Conservation (phyloP, 495 filamentous ascomycete genomes). For the Bacidia gigantensis region DNA sequence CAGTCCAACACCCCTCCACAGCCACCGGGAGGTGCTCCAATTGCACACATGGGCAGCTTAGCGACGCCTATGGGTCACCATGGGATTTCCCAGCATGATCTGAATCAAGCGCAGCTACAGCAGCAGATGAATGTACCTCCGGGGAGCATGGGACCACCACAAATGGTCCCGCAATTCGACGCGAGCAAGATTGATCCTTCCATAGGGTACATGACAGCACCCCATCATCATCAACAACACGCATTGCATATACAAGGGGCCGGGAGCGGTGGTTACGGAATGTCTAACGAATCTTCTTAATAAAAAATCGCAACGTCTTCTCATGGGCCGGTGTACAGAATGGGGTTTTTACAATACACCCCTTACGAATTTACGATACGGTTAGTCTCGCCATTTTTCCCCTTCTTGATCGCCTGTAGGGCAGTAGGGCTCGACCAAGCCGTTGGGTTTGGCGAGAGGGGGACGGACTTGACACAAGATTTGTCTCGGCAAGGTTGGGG, state of each 20-base stretch:
- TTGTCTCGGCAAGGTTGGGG: neutral
- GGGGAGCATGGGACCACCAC: constrained; percentile 10
- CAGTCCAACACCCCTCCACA: constrained; percentile 4
- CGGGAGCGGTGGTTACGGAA: neutral
- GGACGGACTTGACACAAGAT: neutral
- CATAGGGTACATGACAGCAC: constrained; percentile 6
- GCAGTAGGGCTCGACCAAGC: neutral
- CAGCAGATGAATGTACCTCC: constrained; percentile 5
- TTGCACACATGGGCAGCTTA: constrained; percentile 19
- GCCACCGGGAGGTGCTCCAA: constrained; percentile 11
- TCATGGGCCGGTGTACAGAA: neutral
- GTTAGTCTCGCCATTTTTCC: neutral
- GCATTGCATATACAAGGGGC: constrained; percentile 3
- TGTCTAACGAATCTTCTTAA: constrained; percentile 5
- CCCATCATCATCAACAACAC: constrained; percentile 2
- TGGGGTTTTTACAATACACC: neutral
- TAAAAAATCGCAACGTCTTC: neutral
- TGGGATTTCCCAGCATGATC: constrained; percentile 4
- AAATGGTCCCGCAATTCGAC: constrained; percentile 9
- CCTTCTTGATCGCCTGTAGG: neutral
- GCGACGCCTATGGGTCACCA: neutral
- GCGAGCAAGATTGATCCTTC: constrained; percentile 16
- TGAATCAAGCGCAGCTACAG: constrained; percentile 7
- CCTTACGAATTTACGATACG: constrained; percentile 1
- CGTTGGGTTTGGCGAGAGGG: neutral